These are phyloP conservation scores for Aspergillus funiculosus DNA, from an alignment of 495 filamentous ascomycete species.

Conservation along the genomic window DNA sequence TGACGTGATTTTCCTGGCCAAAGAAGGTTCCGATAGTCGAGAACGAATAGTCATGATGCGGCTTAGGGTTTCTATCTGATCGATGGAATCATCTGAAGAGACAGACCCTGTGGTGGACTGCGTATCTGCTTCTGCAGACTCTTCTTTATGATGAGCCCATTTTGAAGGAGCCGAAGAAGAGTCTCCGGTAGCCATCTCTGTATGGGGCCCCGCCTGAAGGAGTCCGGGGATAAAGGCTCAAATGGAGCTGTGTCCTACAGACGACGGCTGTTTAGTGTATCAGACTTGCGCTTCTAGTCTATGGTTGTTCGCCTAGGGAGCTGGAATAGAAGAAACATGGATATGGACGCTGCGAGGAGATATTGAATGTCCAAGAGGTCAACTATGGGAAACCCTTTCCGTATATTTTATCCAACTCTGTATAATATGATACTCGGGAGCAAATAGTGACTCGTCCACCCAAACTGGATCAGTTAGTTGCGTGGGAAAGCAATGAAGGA, in stretches of 20 bases:
- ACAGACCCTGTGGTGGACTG: constrained; percentile 27
- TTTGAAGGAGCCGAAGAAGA: constrained; percentile 20
- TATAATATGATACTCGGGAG: not conserved
- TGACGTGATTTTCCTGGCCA: constrained; percentile 43
- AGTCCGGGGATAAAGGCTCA: not conserved
- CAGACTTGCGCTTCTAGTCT: not conserved
- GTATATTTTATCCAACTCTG: too few relatives aligned
- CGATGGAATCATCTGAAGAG: constrained; percentile 30
- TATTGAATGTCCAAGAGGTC: not conserved
- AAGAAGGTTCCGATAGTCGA: constrained; percentile 21
- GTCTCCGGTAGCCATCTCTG: constrained; percentile 16
- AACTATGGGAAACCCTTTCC: not conserved
- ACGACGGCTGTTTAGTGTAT: too few relatives aligned
- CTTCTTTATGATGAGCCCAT: constrained; percentile 22
- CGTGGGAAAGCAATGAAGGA: not conserved
- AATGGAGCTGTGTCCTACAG: not conserved
- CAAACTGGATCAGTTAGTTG: not conserved
- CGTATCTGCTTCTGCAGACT: constrained; percentile 16
- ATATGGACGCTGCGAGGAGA: not conserved
- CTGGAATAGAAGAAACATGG: not conserved
- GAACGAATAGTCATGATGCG: constrained; percentile 27
- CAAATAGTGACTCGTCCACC: not conserved
- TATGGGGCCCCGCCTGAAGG: too few relatives aligned
- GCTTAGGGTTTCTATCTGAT: constrained; percentile 26
- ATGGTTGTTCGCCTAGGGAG: not conserved